A percentile compares a stretch with the other conserved stretches of the same genome.
phyloP scores from a whole-genome alignment of 805 yeast genomes.

The Schizosaccharomyces octosporus region DNA sequence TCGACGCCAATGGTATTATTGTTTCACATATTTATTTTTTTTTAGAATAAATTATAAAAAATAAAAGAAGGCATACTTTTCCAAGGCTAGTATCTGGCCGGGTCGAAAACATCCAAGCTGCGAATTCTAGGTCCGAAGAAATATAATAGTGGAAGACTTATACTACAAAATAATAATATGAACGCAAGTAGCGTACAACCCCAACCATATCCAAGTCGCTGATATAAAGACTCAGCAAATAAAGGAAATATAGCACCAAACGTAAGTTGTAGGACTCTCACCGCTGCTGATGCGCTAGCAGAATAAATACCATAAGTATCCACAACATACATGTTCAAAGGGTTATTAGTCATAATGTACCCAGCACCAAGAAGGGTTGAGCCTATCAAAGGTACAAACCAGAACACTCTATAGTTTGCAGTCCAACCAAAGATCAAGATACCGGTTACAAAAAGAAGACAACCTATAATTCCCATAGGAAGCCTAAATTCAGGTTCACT shows the following conservation, averaged over 20 bases:
- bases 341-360: slow-evolving; percentile 34
- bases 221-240: slow-evolving; percentile 26
- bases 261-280: slow-evolving; percentile 37
- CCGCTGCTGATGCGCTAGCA: slow-evolving; percentile 44
- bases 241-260: slow-evolving; percentile 47
- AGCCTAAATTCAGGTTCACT: slow-evolving; percentile 43
- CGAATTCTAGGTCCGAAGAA: not conserved
- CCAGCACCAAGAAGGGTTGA: slow-evolving; percentile 35
- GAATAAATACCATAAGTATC: slow-evolving; percentile 46
- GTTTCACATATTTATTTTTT: too few relatives aligned
- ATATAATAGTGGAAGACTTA: not conserved
- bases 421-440: slow-evolving; percentile 50
- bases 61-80: too few relatives aligned
- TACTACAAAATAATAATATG: not conserved
- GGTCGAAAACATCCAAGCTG: not conserved
- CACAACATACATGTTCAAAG: slow-evolving; percentile 40
- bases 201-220: slow-evolving; percentile 6
- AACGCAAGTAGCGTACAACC: slow-evolving; percentile 24
- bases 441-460: slow-evolving; percentile 38
- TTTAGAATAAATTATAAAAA: too few relatives aligned
- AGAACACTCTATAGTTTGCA: slow-evolving; percentile 27
- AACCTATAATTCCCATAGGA: slow-evolving; percentile 28
- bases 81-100: not conserved
- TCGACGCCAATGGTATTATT: too few relatives aligned
- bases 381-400: slow-evolving; percentile 43